Percentiles rank a stretch among this genome's conserved stretches.
Conservation (phyloP, 2,329 filamentous ascomycete species). For the Epichloe amarillans region DNA sequence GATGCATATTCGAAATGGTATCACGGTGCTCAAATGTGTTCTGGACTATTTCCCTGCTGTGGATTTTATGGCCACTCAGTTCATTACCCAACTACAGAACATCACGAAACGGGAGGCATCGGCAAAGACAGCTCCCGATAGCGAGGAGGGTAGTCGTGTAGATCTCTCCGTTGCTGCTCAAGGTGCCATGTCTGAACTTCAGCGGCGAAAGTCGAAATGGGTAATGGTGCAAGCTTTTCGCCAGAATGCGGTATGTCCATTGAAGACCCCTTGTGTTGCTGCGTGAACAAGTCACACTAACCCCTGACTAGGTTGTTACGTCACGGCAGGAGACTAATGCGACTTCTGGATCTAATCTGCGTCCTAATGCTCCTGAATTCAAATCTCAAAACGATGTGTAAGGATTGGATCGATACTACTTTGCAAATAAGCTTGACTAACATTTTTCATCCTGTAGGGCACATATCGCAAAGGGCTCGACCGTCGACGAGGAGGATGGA, state of each 20-base stretch:
- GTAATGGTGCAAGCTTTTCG: conserved; percentile 63
- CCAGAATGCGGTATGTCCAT: conserved; percentile 40
- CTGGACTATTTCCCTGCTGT: conserved; percentile 76
- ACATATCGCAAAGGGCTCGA: conserved; percentile 6
- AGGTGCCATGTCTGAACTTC: conserved; percentile 57
- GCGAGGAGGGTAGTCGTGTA: conserved; percentile 47
- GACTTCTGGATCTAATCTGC: conserved; percentile 28
- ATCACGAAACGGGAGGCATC: conserved; percentile 49
- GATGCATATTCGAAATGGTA: conserved; percentile 96
- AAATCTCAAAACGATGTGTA: conserved; percentile 37
- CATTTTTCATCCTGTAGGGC: conserved; percentile 9
- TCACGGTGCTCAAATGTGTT: conserved; percentile 73
- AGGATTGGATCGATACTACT: conserved; percentile 9
- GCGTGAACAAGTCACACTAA: background rate
- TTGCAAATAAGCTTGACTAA: conserved; percentile 4
- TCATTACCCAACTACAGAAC: conserved; percentile 49
- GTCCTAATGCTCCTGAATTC: conserved; percentile 50
- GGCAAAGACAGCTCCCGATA: conserved; percentile 31
- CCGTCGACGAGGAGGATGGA: conserved; percentile 53
- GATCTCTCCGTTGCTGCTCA: conserved; percentile 64
- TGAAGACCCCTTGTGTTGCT: background rate
- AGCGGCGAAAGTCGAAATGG: conserved; percentile 54
- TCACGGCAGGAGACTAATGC: conserved; percentile 18
- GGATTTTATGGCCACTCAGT: conserved; percentile 69
- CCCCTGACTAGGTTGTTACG: conserved; percentile 14